These are phyloP conservation scores for Plasmodium relictum DNA, from an alignment of 169 alveolate genomes.

Conservation along the genomic window DNA sequence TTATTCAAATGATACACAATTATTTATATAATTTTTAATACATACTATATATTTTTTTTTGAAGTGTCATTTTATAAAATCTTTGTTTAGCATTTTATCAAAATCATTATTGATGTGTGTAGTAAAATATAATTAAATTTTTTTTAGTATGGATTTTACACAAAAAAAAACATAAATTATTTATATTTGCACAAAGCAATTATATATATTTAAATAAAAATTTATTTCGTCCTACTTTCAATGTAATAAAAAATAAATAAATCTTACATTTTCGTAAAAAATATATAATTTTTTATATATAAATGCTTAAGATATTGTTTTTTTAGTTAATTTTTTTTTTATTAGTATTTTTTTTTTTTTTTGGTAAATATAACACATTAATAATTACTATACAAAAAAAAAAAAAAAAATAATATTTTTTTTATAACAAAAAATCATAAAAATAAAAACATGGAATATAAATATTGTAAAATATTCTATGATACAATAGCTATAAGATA, in stretches of 20 bases:
- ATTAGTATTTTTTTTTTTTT: neutral
- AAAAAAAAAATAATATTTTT: neutral
- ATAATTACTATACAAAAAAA: neutral
- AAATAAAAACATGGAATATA: constrained; percentile 19
- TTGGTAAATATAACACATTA: neutral
- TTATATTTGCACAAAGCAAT: neutral
- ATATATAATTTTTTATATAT: neutral
- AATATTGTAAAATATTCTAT: neutral
- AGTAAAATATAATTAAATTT: too few relatives aligned
- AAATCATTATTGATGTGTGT: too few relatives aligned
- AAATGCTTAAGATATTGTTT: neutral
- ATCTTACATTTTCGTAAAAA: neutral
- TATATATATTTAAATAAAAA: neutral
- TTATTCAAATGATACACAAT: too few relatives aligned
- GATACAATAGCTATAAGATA: constrained; percentile 12
- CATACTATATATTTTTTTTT: too few relatives aligned
- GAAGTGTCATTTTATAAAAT: too few relatives aligned
- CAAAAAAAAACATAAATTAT: neutral
- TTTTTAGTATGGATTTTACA: neutral
- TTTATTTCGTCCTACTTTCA: neutral
- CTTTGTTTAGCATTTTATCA: too few relatives aligned
- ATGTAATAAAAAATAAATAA: neutral
- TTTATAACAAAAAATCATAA: neutral
- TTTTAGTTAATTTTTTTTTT: neutral
- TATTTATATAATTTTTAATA: too few relatives aligned